Percentiles rank a stretch among this genome's conserved stretches.
Conservation (phyloP, 768 basidiomycete genomes). For the Podaxis mareebaensis region DNA sequence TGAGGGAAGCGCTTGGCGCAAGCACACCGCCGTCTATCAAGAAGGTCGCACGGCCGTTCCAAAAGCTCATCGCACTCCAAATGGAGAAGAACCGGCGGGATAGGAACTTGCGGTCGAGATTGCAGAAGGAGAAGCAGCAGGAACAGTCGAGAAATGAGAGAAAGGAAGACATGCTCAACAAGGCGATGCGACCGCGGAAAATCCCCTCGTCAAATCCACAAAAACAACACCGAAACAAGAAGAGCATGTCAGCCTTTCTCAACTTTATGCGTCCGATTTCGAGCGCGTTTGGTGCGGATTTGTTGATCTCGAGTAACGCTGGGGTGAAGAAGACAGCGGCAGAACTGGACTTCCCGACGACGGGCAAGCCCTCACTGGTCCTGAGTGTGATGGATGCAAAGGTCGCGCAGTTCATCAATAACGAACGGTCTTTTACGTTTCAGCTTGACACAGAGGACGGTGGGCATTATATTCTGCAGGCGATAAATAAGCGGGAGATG, state of each 20-base stretch:
- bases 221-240: conserved; percentile 84
- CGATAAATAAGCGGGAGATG: conserved; percentile 70
- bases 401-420: conserved; percentile 72
- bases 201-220: conserved; percentile 44
- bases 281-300: conserved; percentile 76
- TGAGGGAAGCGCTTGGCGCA: conserved; percentile 53
- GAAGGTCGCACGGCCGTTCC: conserved; percentile 65
- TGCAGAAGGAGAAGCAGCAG: conserved; percentile 73
- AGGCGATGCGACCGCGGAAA: conserved; percentile 67
- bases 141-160: conserved; percentile 75
- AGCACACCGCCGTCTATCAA: conserved; percentile 49
- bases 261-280: conserved; percentile 89
- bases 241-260: conserved; percentile 85
- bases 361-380: conserved; percentile 74
- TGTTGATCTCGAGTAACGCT: conserved; percentile 36
- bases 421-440: conserved; percentile 81
- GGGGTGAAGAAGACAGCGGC: conserved; percentile 57
- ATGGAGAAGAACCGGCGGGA: conserved; percentile 85
- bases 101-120: conserved; percentile 61
- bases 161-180: conserved; percentile 73
- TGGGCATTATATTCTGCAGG: conserved; percentile 79
- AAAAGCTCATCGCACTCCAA: conserved; percentile 60
- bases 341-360: conserved; percentile 73
- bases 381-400: conserved; percentile 73
- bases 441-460: conserved; percentile 87